phyloP scores from a whole-genome alignment of 1,284 basidiomycete species.

The Leccinum subfulvum region DNA sequence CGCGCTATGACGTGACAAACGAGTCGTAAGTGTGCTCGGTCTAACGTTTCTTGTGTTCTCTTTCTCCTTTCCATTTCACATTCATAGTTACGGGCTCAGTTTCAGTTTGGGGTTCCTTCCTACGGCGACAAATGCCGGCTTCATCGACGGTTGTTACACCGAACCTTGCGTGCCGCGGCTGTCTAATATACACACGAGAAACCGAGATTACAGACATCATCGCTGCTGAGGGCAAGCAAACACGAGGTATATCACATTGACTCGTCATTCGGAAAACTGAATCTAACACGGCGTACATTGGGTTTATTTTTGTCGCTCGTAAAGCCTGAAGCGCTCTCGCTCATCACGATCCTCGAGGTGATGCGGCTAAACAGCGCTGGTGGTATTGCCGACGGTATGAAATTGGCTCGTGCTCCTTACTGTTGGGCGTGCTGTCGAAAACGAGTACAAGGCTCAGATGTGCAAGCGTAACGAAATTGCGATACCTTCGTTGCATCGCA shows the following conservation, averaged over 20 bases:
- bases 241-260: conserved; percentile 16
- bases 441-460: conserved; percentile 84
- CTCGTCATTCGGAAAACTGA: neutral
- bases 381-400: conserved; percentile 85
- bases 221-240: conserved; percentile 36
- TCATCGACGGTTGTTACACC: too few species aligned
- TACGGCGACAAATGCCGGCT: too few species aligned
- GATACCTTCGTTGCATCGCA: conserved; percentile 41
- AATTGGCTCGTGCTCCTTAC: conserved; percentile 81
- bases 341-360: conserved; percentile 88
- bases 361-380: conserved; percentile 83
- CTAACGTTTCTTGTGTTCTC: too few species aligned
- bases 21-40: too few species aligned
- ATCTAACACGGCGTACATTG: conserved; percentile 26
- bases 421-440: conserved; percentile 85
- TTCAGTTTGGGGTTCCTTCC: too few species aligned
- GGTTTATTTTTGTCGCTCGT: conserved; percentile 76
- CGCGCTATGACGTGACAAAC: too few species aligned
- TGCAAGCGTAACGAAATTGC: conserved; percentile 67
- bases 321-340: conserved; percentile 76
- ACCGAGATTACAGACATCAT: conserved; percentile 56
- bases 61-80: too few species aligned
- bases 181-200: conserved; percentile 17
- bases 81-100: too few species aligned
- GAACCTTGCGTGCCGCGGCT: too few species aligned